Base-by-base conservation (phyloP, 306 rosid species). In the Castanea crenata region DNA sequence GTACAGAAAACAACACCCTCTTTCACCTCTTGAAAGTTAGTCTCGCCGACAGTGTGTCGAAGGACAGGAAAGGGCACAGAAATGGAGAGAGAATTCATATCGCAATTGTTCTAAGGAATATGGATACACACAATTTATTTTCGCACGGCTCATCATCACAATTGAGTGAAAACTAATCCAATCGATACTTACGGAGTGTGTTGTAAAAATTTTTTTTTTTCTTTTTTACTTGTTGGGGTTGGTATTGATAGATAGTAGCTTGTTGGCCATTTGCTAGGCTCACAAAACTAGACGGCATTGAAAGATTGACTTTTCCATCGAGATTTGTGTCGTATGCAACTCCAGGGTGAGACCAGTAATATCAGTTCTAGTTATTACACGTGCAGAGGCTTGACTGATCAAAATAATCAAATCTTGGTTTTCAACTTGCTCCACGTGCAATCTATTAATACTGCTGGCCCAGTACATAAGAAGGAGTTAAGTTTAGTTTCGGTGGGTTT, bases 1-100 rank as follows among this genome's bases (percentile, higher is more conserved):
- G 69, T 70, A 57, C 2, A 31, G 31, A 6, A 46, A 63, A 9
- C 35, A 63, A 9, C 35, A 3, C 18, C 25, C 56, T 59, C 3
- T n/a, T 25, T 29, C 8, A 55, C 74, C 75, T 68, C 74, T 55
- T 75, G 21, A 35, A 58, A 61, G 27, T 32, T 58, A 7, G 62
- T 38, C 78, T 78, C 83, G 85, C 89, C 92, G 92, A 90, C 92
- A 86, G 85, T 79, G 16, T 54, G 78, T 31, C 29, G 82, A 74
- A 84, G 83, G 67, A 57, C 7, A 2, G 29, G n/a, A 15, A 35
- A 25, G 20, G 27, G 55, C 31, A 31, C 6, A 23, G 35, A 44
- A 58, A 72, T 31, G 38, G 51, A 35, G 73, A 12, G 79, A 25
- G 80, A 69, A 74, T 81, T 78, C 0, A 0, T 38, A 38, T 38